Evolutionary conservation across 768 basidiomycete species (phyloP), one percentile per base, ranked within the genome.

Genomic region (Boletus pseudo-olivaceus): DNA sequence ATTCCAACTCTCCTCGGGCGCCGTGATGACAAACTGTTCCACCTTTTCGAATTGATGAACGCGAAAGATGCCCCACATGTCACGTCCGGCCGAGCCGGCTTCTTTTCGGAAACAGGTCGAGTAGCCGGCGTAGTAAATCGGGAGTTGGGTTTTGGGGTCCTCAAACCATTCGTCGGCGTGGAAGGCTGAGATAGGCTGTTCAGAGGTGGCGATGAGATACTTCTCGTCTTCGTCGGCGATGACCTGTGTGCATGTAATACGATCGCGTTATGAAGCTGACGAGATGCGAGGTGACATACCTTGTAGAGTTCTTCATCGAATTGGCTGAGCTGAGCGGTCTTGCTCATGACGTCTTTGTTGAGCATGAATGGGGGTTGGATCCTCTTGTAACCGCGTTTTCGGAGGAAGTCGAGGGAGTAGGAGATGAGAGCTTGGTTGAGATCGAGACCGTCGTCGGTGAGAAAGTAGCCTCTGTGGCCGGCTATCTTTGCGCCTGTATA

Each of bases 31-130:
- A 73, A 98, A 98, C 77, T 98, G 85, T 70, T 99, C 97, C 49
- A 99, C 82, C 78, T 99, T 99, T 75, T 99, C 97, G 61, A 99
- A 99, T 73, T 99, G 97, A 69, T 99, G 97, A 51, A 99, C 96
- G 23, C 97, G 91, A 85, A 99, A 99, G 73, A 98, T 98, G 53
- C 97, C 97, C 94, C 97, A 98, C 80, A 96, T 98, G 63, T 99
- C 97, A 51, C 93, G 88, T 4, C 97, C 97, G 8, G 93, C 93
- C 3, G 93, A 90, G 33, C 97, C 97, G 3, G 97, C 97, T 76
- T 99, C 97, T 75, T 98, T 98, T 29, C 97, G 87, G 87, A 99
- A 99, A 72, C 96, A 98, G 15, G 96, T 98, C 65, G 87, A 91
- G 71, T 87, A 91, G 20, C 89, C 88, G 0, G 90, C 90, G 64